phyloP scores from a whole-genome alignment of 768 basidiomycete species.

The Paxillus ammoniavirescens region DNA sequence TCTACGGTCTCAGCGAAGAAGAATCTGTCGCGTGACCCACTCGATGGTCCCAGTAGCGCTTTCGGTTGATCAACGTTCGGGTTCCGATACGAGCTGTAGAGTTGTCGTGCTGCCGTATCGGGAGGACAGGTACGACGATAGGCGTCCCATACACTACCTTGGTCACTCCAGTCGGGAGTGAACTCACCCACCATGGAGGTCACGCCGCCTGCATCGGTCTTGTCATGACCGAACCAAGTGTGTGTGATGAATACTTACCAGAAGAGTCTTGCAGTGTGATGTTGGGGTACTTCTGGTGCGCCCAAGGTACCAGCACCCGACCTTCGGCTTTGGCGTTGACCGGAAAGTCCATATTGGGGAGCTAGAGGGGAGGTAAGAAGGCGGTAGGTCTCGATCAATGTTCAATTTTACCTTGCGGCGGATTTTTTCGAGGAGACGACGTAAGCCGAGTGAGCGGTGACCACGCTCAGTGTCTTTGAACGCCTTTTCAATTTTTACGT shows the following conservation, averaged over 20 bases:
- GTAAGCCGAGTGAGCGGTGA: slow-evolving; percentile 76
- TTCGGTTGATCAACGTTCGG: slow-evolving; percentile 30
- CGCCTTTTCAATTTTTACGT: slow-evolving; percentile 53
- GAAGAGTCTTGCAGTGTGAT: slow-evolving; percentile 45
- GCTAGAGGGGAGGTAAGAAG: slow-evolving; percentile 35
- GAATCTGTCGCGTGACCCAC: slow-evolving; percentile 51
- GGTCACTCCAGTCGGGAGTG: slow-evolving; percentile 79
- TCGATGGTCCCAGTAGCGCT: slow-evolving; percentile 26
- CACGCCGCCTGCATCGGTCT: slow-evolving; percentile 41
- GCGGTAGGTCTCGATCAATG: too few relatives aligned
- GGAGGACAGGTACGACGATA: slow-evolving; percentile 91
- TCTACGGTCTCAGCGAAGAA: slow-evolving; percentile 61
- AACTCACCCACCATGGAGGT: slow-evolving; percentile 62
- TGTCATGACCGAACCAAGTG: not conserved
- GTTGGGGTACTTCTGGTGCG: slow-evolving; percentile 73
- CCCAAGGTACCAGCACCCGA: slow-evolving; percentile 91
- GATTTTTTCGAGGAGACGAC: slow-evolving; percentile 72
- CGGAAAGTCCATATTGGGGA: slow-evolving; percentile 94
- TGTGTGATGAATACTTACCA: slow-evolving; percentile 20
- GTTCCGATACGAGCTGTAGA: slow-evolving; percentile 75
- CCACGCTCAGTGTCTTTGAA: slow-evolving; percentile 69
- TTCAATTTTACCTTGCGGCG: slow-evolving; percentile 49
- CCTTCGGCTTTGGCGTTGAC: slow-evolving; percentile 95
- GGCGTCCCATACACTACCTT: slow-evolving; percentile 91
- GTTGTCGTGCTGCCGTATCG: slow-evolving; percentile 70